Conservation (phyloP, 176 grass and related monocot genomes). For the Aegilops umbellulata region DNA sequence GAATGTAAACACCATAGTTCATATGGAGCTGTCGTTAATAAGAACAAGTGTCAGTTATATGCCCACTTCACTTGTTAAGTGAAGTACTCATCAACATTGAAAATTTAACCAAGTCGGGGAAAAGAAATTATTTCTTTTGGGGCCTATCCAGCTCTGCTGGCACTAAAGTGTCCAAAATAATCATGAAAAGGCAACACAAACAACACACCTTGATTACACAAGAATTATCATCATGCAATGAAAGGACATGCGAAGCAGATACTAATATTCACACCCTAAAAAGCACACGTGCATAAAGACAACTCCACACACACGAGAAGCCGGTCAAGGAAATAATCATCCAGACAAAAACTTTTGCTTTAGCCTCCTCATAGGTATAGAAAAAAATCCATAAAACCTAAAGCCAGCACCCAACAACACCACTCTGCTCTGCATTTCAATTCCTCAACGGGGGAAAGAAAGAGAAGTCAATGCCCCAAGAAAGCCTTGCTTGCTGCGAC, state of each 20-base stretch:
- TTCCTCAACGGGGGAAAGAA: background rate
- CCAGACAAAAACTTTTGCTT: conserved; percentile 37
- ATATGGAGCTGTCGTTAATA: too few relatives aligned
- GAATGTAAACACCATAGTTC: too few relatives aligned
- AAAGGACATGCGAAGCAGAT: background rate
- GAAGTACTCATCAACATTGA: conserved; percentile 13
- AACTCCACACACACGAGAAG: background rate
- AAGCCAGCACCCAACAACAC: too few relatives aligned
- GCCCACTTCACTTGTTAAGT: background rate
- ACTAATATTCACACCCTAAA: background rate
- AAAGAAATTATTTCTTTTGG: background rate
- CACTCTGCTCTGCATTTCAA: conserved; percentile 19
- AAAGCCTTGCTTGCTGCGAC: conserved; percentile 18
- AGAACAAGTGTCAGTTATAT: too few relatives aligned
- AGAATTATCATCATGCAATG: background rate
- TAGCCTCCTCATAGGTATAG: too few relatives aligned
- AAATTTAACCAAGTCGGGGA: background rate
- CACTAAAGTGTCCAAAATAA: background rate
- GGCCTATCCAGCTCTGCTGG: background rate
- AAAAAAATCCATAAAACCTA: background rate
- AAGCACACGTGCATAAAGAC: background rate
- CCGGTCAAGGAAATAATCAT: conserved; percentile 35
- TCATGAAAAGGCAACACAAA: background rate
- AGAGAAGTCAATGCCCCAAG: conserved; percentile 35
- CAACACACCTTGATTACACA: background rate